Evolutionary conservation across 352 stramenopile genomes (phyloP), one percentile per base, ranked within the genome.

Genomic region (Globisporangium splendens): DNA sequence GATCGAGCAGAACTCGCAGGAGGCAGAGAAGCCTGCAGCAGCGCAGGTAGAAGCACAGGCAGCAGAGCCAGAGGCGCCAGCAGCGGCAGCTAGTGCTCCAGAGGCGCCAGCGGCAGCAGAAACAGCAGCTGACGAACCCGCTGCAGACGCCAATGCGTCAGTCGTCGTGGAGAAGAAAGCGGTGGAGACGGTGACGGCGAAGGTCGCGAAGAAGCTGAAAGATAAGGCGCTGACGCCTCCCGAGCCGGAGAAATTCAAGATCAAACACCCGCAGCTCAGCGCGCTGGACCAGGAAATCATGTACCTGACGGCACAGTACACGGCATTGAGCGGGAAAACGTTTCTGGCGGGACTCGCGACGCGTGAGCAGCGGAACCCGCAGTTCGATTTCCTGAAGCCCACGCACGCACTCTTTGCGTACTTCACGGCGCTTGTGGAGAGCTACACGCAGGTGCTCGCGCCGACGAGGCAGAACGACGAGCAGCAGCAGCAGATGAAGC

Each of bases 251-350:
- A 71, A 77, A 48, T 95, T 93, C 58, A 88, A 78, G 49, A 83
- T 98, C 46, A 86, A 95, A 21, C 93, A 98, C 62, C 80, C 88
- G 42, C 83, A 86, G 44, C 66, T 99, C 41, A 95, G 84, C 24
- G 83, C 91, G 10, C 68, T 98, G 24, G 95, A 99, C 72, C 84
- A 98, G 41, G 96, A 99, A 69, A 90, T 98, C 48, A 98, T 99
- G 77, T 98, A 99, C 73, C 72, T 99, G 8, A 98, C 97, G 14
- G 97, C 97, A 39, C 96, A 99, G 78, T 99, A 98, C 73, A 98
- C 96, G 20, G 97, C 97, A 10, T 70, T 99, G 11, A 97, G 93
- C 46, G 93, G 93, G 54, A 96, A 91, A 53, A 74, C 96, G 41
- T 99, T 99, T 61, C 65, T 99, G 20, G 91, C 82, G 11, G 86